phyloP scores from a whole-genome alignment of 768 basidiomycete species.

The Daedaleopsis sinensis region DNA sequence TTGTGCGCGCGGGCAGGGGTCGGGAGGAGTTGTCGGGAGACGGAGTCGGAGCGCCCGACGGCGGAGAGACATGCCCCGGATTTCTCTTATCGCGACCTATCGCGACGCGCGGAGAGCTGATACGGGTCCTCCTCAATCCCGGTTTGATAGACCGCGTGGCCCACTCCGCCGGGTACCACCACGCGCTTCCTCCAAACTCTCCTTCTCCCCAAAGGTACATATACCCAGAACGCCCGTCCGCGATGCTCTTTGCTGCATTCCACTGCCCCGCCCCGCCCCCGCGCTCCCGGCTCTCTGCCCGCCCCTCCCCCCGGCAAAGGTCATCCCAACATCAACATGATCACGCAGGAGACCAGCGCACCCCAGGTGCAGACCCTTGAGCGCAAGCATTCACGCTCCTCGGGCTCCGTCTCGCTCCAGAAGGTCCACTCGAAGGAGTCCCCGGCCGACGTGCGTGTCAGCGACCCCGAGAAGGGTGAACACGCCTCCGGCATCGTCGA shows the following conservation, averaged over 20 bases:
- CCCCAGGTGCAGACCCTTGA: constrained; percentile 8
- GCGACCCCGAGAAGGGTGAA: constrained; percentile 10
- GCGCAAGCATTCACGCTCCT: constrained; percentile 28
- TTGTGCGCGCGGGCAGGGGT: no score
- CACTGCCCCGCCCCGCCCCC: constrained; percentile 15
- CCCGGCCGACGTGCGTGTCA: constrained; percentile 24
- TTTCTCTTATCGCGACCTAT: no score
- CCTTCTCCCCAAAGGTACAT: no score
- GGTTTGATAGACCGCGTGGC: no score
- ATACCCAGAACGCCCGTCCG: no score
- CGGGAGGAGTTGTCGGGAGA: no score
- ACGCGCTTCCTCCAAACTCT: no score
- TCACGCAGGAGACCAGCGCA: neutral
- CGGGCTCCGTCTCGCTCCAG: constrained; percentile 22
- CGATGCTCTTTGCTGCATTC: constrained; percentile 6
- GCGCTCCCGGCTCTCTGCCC: neutral
- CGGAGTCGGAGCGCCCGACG: no score
- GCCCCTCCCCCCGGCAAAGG: neutral
- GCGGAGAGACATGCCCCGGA: no score
- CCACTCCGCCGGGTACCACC: no score
- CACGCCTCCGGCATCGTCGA: constrained; percentile 11
- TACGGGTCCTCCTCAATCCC: no score
- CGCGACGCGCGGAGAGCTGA: no score
- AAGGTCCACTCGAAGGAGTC: constrained; percentile 30
- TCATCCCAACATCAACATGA: neutral